phyloP scores from a whole-genome alignment of 140 eudicot species.

The Oenanthe javanica region DNA sequence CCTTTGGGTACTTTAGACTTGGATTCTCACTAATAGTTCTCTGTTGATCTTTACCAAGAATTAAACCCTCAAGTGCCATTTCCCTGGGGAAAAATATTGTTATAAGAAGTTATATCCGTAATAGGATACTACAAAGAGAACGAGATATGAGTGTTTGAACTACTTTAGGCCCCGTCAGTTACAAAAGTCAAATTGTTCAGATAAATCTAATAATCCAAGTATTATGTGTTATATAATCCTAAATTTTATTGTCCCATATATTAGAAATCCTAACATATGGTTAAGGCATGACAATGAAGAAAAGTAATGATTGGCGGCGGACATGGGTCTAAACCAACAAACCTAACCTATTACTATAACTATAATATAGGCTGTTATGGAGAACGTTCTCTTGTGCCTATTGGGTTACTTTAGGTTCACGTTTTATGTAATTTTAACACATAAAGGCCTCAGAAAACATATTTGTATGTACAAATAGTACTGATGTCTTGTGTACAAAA shows the following conservation, averaged over 20 bases:
- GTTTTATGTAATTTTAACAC: background rate
- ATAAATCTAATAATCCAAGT: background rate
- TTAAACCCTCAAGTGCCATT: slow-evolving; percentile 85
- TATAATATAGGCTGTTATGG: background rate
- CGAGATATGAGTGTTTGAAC: background rate
- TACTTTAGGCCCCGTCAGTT: background rate
- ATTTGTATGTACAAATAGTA: background rate
- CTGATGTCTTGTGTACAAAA: background rate
- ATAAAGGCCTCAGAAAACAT: background rate
- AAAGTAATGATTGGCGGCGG: background rate
- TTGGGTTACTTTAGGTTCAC: background rate
- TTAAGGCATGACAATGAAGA: background rate
- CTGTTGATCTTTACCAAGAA: slow-evolving; percentile 69
- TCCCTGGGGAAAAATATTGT: slow-evolving; percentile 41
- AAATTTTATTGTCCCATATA: background rate
- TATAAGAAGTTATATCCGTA: background rate
- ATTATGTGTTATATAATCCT: background rate
- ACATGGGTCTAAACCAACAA: background rate
- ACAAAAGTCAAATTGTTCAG: background rate
- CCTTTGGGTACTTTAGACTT: slow-evolving; percentile 53
- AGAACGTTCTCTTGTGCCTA: background rate
- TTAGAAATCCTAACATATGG: background rate
- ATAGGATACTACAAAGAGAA: background rate
- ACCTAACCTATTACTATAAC: background rate
- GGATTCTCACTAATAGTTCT: slow-evolving; percentile 26